phyloP scores from a whole-genome alignment of 1,284 basidiomycete species.

The Ustilago tritici region DNA sequence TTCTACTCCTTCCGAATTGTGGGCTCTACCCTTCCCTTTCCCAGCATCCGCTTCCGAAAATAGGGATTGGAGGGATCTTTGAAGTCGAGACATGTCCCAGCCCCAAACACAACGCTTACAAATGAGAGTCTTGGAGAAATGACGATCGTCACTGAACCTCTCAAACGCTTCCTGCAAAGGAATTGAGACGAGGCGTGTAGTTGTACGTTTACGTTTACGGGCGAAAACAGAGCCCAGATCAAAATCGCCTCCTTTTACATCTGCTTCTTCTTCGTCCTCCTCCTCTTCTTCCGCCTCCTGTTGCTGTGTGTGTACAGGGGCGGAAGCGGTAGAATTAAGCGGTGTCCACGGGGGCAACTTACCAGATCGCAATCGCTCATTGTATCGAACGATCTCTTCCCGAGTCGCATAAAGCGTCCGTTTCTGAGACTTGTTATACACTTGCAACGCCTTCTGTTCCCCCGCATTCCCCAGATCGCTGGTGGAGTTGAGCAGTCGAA shows the following conservation, averaged over 20 bases:
- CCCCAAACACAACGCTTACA: slow-evolving; percentile 29
- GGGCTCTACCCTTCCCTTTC: slow-evolving; percentile 15
- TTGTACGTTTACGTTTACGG: slow-evolving; percentile 7
- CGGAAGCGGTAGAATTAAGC: slow-evolving; percentile 4
- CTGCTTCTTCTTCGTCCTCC: slow-evolving; percentile 5
- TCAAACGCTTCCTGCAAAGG: slow-evolving; percentile 41
- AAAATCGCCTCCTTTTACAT: slow-evolving; percentile 16
- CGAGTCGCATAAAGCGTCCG: slow-evolving; percentile 18
- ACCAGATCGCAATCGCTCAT: not conserved
- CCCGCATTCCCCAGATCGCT: not conserved
- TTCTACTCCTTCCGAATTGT: not conserved
- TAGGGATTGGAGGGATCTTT: not conserved
- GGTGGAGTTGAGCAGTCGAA: slow-evolving; percentile 2
- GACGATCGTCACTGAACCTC: slow-evolving; percentile 38
- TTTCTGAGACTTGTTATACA: slow-evolving; percentile 18
- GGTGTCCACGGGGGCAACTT: slow-evolving; percentile 26
- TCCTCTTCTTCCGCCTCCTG: not conserved
- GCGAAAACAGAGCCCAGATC: slow-evolving; percentile 28
- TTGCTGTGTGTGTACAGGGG: not conserved
- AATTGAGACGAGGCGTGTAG: slow-evolving; percentile 12
- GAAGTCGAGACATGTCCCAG: slow-evolving; percentile 25
- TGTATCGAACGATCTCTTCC: slow-evolving; percentile 21
- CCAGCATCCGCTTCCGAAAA: not conserved
- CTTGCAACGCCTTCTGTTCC: slow-evolving; percentile 11
- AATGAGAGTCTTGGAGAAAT: slow-evolving; percentile 34